These are phyloP conservation scores for Trematosphaeria pertusa DNA, from an alignment of 2,329 filamentous ascomycete genomes.

Conservation along the genomic window DNA sequence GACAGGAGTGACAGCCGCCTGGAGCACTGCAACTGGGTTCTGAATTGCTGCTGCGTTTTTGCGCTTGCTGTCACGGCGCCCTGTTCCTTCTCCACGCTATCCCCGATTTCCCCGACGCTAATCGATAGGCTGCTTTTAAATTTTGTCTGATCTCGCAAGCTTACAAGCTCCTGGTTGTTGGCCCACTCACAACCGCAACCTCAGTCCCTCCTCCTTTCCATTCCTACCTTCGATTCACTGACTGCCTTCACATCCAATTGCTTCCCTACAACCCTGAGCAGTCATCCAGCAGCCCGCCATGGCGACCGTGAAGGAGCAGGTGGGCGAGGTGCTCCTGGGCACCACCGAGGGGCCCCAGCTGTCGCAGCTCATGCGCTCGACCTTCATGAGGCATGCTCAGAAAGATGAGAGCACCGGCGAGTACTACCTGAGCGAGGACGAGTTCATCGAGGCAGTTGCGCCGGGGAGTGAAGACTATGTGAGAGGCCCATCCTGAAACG, in stretches of 20 bases:
- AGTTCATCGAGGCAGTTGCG: conserved; percentile 90
- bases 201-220: conserved; percentile 17
- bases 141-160: conserved; percentile 27
- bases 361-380: conserved; percentile 75
- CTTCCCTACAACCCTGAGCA: conserved; percentile 19
- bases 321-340: conserved; percentile 70
- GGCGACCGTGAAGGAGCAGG: conserved; percentile 73
- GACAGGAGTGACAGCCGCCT: too few relatives aligned
- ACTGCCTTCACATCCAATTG: conserved; percentile 35
- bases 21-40: too few relatives aligned
- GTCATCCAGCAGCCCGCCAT: conserved; percentile 30
- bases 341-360: conserved; percentile 64
- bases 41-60: too few relatives aligned
- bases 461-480: conserved; percentile 90
- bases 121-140: conserved; percentile 21
- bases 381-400: conserved; percentile 77
- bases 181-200: conserved; percentile 29
- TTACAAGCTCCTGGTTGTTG: conserved; percentile 15
- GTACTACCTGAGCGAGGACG: conserved; percentile 78
- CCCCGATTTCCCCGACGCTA: conserved; percentile 32
- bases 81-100: conserved; percentile 41
- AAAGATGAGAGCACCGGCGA: conserved; percentile 80
- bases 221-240: conserved; percentile 19
- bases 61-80: too few relatives aligned
- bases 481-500: conserved; percentile 52